Evolutionary conservation across 2,329 filamentous ascomycete species (phyloP).

Genomic region (Nannizziopsis arthrosporioides): DNA sequence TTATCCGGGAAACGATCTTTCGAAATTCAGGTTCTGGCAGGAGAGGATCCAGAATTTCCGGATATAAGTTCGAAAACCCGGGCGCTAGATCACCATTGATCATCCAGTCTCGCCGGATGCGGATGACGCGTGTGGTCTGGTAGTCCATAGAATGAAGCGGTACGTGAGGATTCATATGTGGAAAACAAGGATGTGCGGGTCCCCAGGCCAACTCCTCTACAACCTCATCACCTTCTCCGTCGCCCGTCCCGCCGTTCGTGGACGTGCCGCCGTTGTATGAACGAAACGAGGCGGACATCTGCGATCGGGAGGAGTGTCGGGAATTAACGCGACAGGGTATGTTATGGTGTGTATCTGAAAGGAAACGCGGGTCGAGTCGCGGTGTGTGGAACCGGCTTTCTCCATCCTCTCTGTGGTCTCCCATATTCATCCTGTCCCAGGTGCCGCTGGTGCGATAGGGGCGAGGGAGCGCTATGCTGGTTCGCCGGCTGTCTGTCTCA

Average conservation of each 20-base stretch:
- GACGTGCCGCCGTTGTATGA: constrained; percentile 21
- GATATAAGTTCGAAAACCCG: constrained; percentile 88
- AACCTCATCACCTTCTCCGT: constrained; percentile 41
- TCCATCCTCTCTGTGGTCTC: constrained; percentile 20
- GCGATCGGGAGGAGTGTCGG: constrained; percentile 31
- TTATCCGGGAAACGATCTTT: constrained; percentile 67
- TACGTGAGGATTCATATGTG: constrained; percentile 86
- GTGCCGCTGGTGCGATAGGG: constrained; percentile 29
- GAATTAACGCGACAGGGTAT: constrained; percentile 31
- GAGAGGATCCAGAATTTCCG: constrained; percentile 83
- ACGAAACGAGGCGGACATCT: constrained; percentile 27
- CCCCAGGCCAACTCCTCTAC: constrained; percentile 76
- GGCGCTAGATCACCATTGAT: constrained; percentile 78
- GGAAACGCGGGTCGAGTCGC: constrained; percentile 18
- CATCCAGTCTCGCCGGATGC: constrained; percentile 86
- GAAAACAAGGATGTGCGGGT: constrained; percentile 84
- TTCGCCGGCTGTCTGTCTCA: constrained; percentile 38
- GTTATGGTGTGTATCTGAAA: constrained; percentile 17
- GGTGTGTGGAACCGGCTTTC: constrained; percentile 22
- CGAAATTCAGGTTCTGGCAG: constrained; percentile 80
- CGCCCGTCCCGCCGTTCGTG: constrained; percentile 22
- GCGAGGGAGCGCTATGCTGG: constrained; percentile 42
- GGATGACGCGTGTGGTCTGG: constrained; percentile 72
- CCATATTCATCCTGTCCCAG: constrained; percentile 18
- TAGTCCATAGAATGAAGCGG: constrained; percentile 64